phyloP scores from a whole-genome alignment of 495 filamentous ascomycete genomes.

The Penicillium cataractarum region DNA sequence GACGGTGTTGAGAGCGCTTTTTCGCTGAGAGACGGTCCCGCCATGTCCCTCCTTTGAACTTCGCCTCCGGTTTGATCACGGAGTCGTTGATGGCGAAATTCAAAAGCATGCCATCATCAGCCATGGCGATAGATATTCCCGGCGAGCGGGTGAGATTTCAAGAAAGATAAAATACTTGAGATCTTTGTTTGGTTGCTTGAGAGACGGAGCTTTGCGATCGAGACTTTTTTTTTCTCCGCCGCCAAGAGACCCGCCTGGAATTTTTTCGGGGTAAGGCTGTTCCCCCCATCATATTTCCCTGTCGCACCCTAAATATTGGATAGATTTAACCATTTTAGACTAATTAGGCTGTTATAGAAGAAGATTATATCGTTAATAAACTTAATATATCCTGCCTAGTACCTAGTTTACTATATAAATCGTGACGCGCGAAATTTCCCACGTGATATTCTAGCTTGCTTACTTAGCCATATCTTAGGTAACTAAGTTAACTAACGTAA shows the following conservation, averaged over 20 bases:
- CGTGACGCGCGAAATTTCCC: too few species aligned
- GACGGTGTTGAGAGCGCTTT: constrained; percentile 62
- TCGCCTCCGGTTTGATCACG: constrained; percentile 59
- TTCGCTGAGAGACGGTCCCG: constrained; percentile 82
- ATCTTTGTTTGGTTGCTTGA: neutral
- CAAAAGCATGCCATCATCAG: constrained; percentile 91
- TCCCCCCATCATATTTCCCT: too few species aligned
- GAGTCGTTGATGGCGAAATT: constrained; percentile 81
- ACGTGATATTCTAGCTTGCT: too few species aligned
- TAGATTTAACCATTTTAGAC: too few species aligned
- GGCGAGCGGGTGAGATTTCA: constrained; percentile 1
- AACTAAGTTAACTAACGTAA: too few species aligned
- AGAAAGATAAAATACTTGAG: neutral
- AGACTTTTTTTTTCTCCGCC: constrained; percentile 33
- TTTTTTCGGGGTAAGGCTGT: too few species aligned
- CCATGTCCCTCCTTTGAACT: constrained; percentile 90
- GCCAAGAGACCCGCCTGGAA: constrained; percentile 37
- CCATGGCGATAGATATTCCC: constrained; percentile 58
- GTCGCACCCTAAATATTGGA: too few species aligned
- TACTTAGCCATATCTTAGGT: too few species aligned
- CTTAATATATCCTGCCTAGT: too few species aligned
- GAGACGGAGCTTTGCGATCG: constrained; percentile 24
- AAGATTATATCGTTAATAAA: too few species aligned
- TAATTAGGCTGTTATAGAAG: too few species aligned
- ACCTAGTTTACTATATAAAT: too few species aligned